Evolutionary conservation across 805 yeast species (phyloP).

Genomic region (Clavispora carvajalis): DNA sequence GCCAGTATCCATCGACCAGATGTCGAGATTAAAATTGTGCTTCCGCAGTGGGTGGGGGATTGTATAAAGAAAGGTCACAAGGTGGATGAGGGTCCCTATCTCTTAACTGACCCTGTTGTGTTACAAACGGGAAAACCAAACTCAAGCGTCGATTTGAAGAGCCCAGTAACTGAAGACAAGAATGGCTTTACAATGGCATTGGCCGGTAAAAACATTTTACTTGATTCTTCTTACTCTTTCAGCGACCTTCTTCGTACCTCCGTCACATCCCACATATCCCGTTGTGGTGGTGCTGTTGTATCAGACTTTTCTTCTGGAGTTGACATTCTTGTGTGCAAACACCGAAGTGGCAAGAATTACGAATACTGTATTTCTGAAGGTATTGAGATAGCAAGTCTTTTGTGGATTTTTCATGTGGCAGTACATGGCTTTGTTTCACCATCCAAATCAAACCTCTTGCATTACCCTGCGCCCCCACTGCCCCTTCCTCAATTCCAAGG

Average conservation of each 20-base stretch:
- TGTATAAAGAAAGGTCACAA: constrained; percentile 51
- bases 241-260: constrained; percentile 38
- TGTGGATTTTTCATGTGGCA: constrained; percentile 72
- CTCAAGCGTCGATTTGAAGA: neutral
- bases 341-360: constrained; percentile 55
- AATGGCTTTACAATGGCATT: neutral
- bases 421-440: constrained; percentile 57
- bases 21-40: constrained; percentile 52
- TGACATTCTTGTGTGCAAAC: constrained; percentile 55
- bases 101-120: constrained; percentile 23
- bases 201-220: constrained; percentile 38
- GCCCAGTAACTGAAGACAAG: neutral
- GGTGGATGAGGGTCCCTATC: constrained; percentile 50
- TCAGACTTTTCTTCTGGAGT: constrained; percentile 15
- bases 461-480: constrained; percentile 58
- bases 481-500: constrained; percentile 51
- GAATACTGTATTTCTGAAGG: constrained; percentile 35
- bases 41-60: constrained; percentile 77
- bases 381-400: constrained; percentile 54
- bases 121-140: constrained; percentile 19
- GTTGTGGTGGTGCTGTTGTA: constrained; percentile 51
- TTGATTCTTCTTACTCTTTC: constrained; percentile 54
- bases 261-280: constrained; percentile 39
- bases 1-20: constrained; percentile 25
- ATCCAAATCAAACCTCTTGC: constrained; percentile 47